Evolutionary conservation across 148 eudicot genomes (phyloP), one percentile per base, ranked within the genome.

Genomic region (Camellia sinensis): DNA sequence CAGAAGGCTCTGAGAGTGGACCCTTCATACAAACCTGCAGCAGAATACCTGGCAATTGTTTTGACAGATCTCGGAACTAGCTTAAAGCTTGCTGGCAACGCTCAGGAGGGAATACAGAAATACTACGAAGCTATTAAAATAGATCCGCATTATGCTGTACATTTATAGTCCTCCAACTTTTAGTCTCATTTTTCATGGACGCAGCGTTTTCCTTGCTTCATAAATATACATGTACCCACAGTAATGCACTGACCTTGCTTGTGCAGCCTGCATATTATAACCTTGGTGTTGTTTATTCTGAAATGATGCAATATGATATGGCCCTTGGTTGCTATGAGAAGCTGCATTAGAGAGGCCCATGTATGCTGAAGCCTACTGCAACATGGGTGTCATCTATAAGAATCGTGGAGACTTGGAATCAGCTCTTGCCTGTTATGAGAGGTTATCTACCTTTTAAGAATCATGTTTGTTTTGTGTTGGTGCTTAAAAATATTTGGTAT

Each of bases 351-450:
- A 92, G 83, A 90, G 98, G 82, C 99, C 99, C 65, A 93, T 96
- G 98, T 96, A 96, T 89, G 97, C 98, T 68, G 99, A 96, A 90
- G 99, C 99, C 71, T 96, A 92, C 82, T 96, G 99, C 89, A 96
- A 96, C 83, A 96, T 96, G 98, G 99, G 99, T 80, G 98, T 96
- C 80, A 96, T 96, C 75, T 96, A 78, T 88, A 96, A 96, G 85
- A 96, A 96, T 80, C 89, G 95, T 79, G 98, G 98, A 81, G 98
- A 96, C 74, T 86, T 96, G 86, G 98, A 94, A 89, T 88, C 95
- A 59, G 98, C 99, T 78, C 92, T 96, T 83, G 87, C 99, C 80
- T 96, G 98, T 87, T 96, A 96, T 83, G 99, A 96, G 85, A 92
- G 99, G 99, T 96, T 77, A 78, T 40, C 70, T 74, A 13, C 22